Conservation (phyloP, 1,284 basidiomycete species). For the Cutaneotrichosporon daszewskae region DNA sequence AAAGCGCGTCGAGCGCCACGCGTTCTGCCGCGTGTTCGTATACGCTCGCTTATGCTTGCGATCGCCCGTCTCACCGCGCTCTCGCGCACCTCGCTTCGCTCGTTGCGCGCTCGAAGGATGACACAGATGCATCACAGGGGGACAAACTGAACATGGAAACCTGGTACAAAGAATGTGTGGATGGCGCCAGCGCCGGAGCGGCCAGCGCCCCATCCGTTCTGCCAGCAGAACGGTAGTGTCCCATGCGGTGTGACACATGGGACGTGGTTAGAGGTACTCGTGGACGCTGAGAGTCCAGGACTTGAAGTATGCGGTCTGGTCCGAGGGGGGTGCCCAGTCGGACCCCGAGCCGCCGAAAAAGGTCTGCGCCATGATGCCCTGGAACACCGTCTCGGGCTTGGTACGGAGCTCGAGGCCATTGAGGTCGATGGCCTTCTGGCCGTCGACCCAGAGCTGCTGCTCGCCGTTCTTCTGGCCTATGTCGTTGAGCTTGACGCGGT, state of each 20-base stretch:
- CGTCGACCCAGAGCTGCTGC: slow-evolving; percentile 57
- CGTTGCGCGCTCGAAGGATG: too few relatives aligned
- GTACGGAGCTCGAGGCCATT: slow-evolving; percentile 53
- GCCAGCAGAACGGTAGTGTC: background rate
- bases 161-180: background rate
- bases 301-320: slow-evolving; percentile 58
- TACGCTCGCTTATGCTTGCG: too few relatives aligned
- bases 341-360: slow-evolving; percentile 55
- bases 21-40: too few relatives aligned
- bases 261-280: slow-evolving; percentile 30
- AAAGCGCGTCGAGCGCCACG: background rate
- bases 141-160: background rate
- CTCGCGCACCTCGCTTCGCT: too few relatives aligned
- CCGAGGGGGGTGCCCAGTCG: slow-evolving; percentile 55
- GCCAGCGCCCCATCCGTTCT: background rate
- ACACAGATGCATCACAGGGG: background rate
- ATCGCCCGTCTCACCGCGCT: too few relatives aligned
- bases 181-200: background rate
- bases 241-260: background rate
- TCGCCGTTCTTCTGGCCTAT: slow-evolving; percentile 51
- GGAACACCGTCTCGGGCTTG: slow-evolving; percentile 47
- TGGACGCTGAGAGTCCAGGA: slow-evolving; percentile 61
- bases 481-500: slow-evolving; percentile 61
- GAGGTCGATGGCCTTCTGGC: slow-evolving; percentile 56
- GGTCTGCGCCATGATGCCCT: slow-evolving; percentile 62